These are phyloP conservation scores for Aquanectria penicillioides DNA, from an alignment of 2,329 filamentous ascomycete species.

Conservation along the genomic window DNA sequence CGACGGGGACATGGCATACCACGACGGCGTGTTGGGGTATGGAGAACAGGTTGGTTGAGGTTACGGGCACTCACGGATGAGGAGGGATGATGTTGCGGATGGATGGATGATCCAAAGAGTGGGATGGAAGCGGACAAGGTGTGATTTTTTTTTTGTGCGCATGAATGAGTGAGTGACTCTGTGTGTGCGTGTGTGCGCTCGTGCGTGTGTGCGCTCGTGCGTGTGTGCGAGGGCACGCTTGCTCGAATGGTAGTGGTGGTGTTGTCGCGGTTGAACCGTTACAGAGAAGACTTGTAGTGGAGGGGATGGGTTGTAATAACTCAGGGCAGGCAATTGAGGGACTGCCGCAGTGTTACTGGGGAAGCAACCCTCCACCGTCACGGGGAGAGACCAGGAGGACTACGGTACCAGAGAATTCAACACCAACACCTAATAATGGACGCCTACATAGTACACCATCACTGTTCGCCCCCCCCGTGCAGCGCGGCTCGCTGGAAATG, in stretches of 20 bases:
- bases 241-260: neutral
- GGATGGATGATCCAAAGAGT: conserved; percentile 33
- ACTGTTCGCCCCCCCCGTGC: neutral
- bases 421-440: too few relatives aligned
- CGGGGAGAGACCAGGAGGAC: too few relatives aligned
- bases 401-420: too few relatives aligned
- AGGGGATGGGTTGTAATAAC: conserved; percentile 15
- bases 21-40: conserved; percentile 27
- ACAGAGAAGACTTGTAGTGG: conserved; percentile 7
- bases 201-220: conserved; percentile 17
- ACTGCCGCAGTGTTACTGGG: neutral
- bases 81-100: conserved; percentile 28
- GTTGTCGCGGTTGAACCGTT: conserved; percentile 18
- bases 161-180: conserved; percentile 23
- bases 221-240: conserved; percentile 8
- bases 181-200: too few relatives aligned
- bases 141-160: conserved; percentile 30
- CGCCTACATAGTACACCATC: neutral
- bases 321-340: conserved; percentile 16
- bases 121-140: conserved; percentile 11
- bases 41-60: conserved; percentile 25
- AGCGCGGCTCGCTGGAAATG: conserved; percentile 20
- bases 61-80: conserved; percentile 19
- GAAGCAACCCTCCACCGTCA: neutral
- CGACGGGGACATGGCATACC: conserved; percentile 32